Percentiles rank a stretch among this genome's conserved stretches.
These are phyloP conservation scores for Termitomyces bulborhizus DNA, from an alignment of 768 basidiomycete genomes.

Conservation along the genomic window DNA sequence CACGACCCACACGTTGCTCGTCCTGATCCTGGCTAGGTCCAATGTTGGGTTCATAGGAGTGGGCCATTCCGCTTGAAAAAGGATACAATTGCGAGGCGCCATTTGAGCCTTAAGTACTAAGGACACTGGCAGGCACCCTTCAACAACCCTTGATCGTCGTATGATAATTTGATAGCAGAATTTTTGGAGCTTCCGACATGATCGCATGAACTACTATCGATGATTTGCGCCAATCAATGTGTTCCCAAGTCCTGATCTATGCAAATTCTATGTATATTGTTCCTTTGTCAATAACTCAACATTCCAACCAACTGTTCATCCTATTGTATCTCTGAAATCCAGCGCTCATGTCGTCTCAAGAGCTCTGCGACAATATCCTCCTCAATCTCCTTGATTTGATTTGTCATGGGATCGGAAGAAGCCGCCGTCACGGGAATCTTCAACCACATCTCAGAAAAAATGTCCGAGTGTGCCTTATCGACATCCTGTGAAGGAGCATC, in stretches of 20 bases:
- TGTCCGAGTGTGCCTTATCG: slow-evolving; percentile 1
- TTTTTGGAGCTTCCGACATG: no score
- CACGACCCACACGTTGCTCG: background rate
- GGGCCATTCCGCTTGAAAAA: background rate
- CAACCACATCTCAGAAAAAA: slow-evolving; percentile 57
- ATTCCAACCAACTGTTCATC: background rate
- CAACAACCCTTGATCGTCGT: no score
- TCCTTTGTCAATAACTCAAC: background rate
- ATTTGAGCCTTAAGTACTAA: no score
- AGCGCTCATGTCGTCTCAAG: slow-evolving; percentile 63
- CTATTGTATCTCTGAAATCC: slow-evolving; percentile 40
- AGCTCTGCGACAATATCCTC: slow-evolving; percentile 82
- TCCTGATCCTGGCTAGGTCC: background rate
- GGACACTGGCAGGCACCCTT: no score
- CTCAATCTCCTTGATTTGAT: slow-evolving; percentile 75
- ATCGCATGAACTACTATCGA: no score
- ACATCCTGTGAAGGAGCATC: slow-evolving; percentile 7
- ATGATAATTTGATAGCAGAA: no score
- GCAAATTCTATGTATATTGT: background rate
- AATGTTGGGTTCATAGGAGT: background rate
- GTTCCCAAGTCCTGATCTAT: no score
- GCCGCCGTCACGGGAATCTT: slow-evolving; percentile 42
- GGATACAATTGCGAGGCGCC: background rate
- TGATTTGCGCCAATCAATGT: no score
- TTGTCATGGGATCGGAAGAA: slow-evolving; percentile 24